Base-by-base conservation (phyloP, 257 asterid genomes). In the Prunella vulgaris region DNA sequence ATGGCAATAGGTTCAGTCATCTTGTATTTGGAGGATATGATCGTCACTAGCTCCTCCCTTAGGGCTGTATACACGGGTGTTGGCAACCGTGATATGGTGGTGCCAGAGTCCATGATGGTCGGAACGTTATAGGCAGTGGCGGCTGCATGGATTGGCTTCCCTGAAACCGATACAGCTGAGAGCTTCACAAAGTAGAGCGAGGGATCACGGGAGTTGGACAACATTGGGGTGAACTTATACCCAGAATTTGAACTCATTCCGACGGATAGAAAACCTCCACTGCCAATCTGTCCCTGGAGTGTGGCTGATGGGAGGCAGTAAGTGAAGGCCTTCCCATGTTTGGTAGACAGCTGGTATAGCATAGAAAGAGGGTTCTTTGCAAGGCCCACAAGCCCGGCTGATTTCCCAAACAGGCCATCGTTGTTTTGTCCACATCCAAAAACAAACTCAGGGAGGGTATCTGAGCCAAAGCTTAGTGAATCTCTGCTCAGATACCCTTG, bases 381-480 rank as follows among this genome's bases (percentile, higher is more conserved):
- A 10, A 85, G 81, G 72, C 90, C 90, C 20, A 85, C 27, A 0
- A 85, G 49, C 7, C 90, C 90, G 0, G 82, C 81, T 38, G 90
- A 76, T 37, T 68, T 74, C 27, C 90, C 90, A n/a, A 85, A 85
- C 15, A 85, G 68, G 65, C 90, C 90, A 1, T 68, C 25, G 51
- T 83, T 85, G 56, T 83, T 79, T 32, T 85, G 79, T 0, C 90
- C 90, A 51, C 90, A 85, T 12, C 90, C 90, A 7, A 83, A 85
- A 53, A 77, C 76, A 44, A 85, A 85, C 10, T 57, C 53, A 0
- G 84, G 60, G 5, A 80, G 78, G 0, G 80, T 72, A 10, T 78
- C 83, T 2, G 82, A 2, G 7, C 87, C 86, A 12, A 83, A 70
- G 58, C 35, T 80, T 2, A 85, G 77, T 0, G 78, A 5, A 52